Conservation (phyloP, 164 flowering plant genomes). For the Tetrastigma voinierianum region DNA sequence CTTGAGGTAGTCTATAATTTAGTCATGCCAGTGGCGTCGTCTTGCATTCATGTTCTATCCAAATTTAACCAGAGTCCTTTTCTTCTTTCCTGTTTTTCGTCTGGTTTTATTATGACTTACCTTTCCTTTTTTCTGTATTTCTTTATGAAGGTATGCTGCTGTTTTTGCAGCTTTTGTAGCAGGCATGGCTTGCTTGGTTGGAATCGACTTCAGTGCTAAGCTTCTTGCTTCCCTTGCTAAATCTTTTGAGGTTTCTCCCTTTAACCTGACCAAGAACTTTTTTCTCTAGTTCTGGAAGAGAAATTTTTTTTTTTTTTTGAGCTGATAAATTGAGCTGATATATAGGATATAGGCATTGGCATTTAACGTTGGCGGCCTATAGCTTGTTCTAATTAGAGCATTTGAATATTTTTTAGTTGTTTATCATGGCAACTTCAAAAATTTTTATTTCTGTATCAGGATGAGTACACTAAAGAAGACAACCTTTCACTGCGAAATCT, state of each 20-base stretch:
- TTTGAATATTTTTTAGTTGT: no score
- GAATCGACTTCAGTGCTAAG: conserved; percentile 88
- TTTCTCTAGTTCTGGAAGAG: no score
- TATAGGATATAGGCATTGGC: background rate
- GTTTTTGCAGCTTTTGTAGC: conserved; percentile 91
- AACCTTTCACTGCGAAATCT: conserved; percentile 77
- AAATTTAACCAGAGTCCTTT: background rate
- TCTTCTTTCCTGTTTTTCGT: background rate
- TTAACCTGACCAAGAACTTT: no score
- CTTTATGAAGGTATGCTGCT: conserved; percentile 77
- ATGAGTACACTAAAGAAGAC: conserved; percentile 68
- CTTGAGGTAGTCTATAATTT: no score
- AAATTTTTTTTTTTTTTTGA: no score
- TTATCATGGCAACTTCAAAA: no score
- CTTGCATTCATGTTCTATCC: background rate
- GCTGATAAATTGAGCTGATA: no score
- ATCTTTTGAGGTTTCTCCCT: conserved; percentile 64
- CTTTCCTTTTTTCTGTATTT: conserved; percentile 8
- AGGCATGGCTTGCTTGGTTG: conserved; percentile 82
- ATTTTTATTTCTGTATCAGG: conserved; percentile 41
- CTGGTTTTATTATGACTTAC: background rate
- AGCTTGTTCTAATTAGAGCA: background rate
- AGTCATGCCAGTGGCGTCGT: background rate
- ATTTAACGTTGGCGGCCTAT: background rate
- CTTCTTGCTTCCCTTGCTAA: conserved; percentile 77